Evolutionary conservation across 371 early-diverging fungal species (phyloP).

Genomic region (Rhizopus microsporus): DNA sequence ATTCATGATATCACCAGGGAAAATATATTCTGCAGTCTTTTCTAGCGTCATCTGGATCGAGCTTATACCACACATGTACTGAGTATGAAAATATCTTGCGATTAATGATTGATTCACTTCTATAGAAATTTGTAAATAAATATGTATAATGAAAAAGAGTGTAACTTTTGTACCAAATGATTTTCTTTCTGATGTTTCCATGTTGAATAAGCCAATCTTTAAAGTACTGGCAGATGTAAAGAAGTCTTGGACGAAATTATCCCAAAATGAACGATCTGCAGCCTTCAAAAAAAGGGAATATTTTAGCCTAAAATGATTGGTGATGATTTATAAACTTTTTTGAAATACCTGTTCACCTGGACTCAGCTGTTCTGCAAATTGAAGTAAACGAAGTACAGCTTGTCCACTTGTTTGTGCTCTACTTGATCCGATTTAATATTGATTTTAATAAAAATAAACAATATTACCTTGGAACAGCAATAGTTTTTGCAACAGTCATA

Average conservation of each 20-base stretch:
- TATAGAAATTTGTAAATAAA: slow-evolving; percentile 5
- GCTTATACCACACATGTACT: slow-evolving; percentile 38
- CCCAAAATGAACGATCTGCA: slow-evolving; percentile 36
- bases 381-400: slow-evolving; percentile 44
- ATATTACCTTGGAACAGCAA: slow-evolving; percentile 13
- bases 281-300: slow-evolving; percentile 22
- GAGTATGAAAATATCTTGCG: slow-evolving; percentile 42
- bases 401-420: slow-evolving; percentile 31
- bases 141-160: background rate
- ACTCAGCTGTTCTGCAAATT: slow-evolving; percentile 45
- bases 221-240: slow-evolving; percentile 30
- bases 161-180: slow-evolving; percentile 29
- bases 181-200: slow-evolving; percentile 21
- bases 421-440: background rate
- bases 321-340: background rate
- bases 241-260: slow-evolving; percentile 37
- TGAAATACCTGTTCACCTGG: slow-evolving; percentile 34
- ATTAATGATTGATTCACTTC: slow-evolving; percentile 32
- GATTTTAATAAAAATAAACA: background rate
- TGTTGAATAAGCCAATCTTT: slow-evolving; percentile 34
- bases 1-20: slow-evolving; percentile 35
- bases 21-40: slow-evolving; percentile 45
- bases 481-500: slow-evolving; percentile 7
- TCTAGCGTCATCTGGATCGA: slow-evolving; percentile 47
- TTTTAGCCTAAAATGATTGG: background rate